These are phyloP conservation scores for Rhexocercosporidium sp. DNA, from an alignment of 2,329 filamentous ascomycete genomes.

Conservation along the genomic window DNA sequence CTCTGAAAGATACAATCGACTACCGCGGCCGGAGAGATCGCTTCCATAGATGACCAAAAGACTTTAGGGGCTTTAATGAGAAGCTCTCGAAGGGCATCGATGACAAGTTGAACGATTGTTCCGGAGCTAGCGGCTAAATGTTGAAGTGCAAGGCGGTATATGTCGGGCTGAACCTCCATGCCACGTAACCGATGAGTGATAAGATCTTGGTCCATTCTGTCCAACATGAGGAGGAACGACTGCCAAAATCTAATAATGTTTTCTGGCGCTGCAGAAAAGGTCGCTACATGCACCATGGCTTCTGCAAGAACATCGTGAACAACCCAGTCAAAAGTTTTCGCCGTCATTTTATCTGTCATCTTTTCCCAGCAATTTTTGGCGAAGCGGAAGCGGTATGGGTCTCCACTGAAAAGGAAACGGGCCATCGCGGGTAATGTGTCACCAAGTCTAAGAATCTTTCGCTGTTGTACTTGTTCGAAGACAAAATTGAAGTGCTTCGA, in stretches of 20 bases:
- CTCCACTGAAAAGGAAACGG: constrained; percentile 79
- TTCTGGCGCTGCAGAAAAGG: constrained; percentile 53
- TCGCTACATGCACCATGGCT: constrained; percentile 66
- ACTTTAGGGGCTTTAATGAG: constrained; percentile 77
- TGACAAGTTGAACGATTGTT: constrained; percentile 68
- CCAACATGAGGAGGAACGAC: constrained; percentile 75
- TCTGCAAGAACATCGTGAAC: constrained; percentile 74
- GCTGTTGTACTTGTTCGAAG: constrained; percentile 80
- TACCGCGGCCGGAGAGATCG: constrained; percentile 78
- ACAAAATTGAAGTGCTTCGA: constrained; percentile 72
- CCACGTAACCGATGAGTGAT: constrained; percentile 80
- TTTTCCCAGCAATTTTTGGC: constrained; percentile 70
- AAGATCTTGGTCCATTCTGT: constrained; percentile 72
- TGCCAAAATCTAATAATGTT: constrained; percentile 79
- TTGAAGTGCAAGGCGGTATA: constrained; percentile 64
- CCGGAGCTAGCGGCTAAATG: constrained; percentile 58
- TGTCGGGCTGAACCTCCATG: constrained; percentile 78
- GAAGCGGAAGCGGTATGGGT: constrained; percentile 68
- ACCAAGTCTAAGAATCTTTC: constrained; percentile 77
- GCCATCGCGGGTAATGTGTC: constrained; percentile 82
- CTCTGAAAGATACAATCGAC: constrained; percentile 85
- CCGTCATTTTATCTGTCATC: constrained; percentile 66
- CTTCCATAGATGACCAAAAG: constrained; percentile 88
- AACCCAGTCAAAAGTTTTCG: constrained; percentile 85
- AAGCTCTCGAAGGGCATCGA: constrained; percentile 72